Base-by-base conservation (phyloP, 768 basidiomycete species). In the Rickenella mellea region DNA sequence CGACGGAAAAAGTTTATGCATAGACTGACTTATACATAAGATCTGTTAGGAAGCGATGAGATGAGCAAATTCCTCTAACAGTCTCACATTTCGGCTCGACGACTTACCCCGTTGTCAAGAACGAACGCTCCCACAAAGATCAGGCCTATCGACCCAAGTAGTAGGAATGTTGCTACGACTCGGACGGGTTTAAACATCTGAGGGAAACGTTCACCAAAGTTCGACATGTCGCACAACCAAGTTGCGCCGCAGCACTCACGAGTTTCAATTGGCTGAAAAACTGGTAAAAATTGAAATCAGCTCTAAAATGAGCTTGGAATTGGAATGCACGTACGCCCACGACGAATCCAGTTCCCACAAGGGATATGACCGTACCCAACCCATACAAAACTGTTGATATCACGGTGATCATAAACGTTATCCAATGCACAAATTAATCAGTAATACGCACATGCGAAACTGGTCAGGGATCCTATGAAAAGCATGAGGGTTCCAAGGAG, bases 171-270 rank as follows among this genome's bases (percentile, higher is more conserved):
- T 2, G 92, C 91, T 15, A 87, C 63, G 5, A 94, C 62, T 40
- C 92, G 88, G 17, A 94, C 76, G 39, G 90, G 86, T 62, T 92
- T 92, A 74, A 94, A 94, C 91, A 93, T 93, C 89, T 91, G 51
- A 5, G 40, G 8, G 2, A 0, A 6, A 14, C 6, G 17, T n/a
- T 22, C 32, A 39, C 36, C 31, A 24, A 32, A 33, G 9, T 4
- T 29, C 1, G 2, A 8, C 25, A 39, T 15, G 31, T n/a, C n/a
- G 30, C 30, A 32, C 30, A 32, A 32, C 5, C 20, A 36, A 41
- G 19, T 27, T 21, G 27, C 33, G 27, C 26, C 8, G 39, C 9
- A 30, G 20, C 14, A 55, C 72, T 52, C 51, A 86, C 89, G 50
- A 89, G 72, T 63, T 88, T 88, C 35, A 86, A 43, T 58, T 97